Base-by-base conservation (phyloP, 768 basidiomycete species). In the Brasilioporus rufonigricans region DNA sequence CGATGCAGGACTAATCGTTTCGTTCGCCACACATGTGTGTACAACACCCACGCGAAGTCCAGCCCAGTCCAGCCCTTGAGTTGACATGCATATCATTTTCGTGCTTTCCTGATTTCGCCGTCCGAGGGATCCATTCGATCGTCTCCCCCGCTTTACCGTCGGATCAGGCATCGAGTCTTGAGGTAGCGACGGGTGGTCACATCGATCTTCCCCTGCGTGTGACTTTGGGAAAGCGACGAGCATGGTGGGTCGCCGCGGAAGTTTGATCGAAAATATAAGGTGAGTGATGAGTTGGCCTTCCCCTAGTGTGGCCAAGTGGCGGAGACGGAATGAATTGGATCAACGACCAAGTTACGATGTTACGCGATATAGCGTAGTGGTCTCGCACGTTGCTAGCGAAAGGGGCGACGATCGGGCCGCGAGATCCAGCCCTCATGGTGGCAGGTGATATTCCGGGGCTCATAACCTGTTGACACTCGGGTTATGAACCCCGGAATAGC, bases 391-490 rank as follows among this genome's bases (percentile, higher is more conserved):
- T 6, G 18, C 23, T 5, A 13, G 21, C 40, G 44, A 44, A 16
- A 8, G 35, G 46, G 23, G 40, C 7, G 44, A 31, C 18, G 38
- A 55, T 40, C 49, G 44, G 57, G 36, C 47, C 4, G 36, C 27
- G 41, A 52, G 50, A 58, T 61, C 59, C 38, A 56, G 39, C 40
- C 50, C 14, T n/a, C 50, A 1, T 35, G 49, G 49, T 65, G 63
- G 58, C 57, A 52, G 8, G 38, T 36, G 38, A 21, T 56, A 61
- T 65, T 61, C 44, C 65, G 16, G 61, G 65, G 61, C 65, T 68
- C 65, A 65, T 68, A 62, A 65, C 62, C 65, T 64, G 0, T 33
- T 45, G 24, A 53, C 0, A n/a, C 43, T 23, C 8, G 33, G 45
- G 31, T 49, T 50, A 65, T 65, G 60, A 51, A 44, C 55, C 44